Evolutionary conservation across 1,284 basidiomycete genomes (phyloP).

Genomic region (Pascua guehoae): DNA sequence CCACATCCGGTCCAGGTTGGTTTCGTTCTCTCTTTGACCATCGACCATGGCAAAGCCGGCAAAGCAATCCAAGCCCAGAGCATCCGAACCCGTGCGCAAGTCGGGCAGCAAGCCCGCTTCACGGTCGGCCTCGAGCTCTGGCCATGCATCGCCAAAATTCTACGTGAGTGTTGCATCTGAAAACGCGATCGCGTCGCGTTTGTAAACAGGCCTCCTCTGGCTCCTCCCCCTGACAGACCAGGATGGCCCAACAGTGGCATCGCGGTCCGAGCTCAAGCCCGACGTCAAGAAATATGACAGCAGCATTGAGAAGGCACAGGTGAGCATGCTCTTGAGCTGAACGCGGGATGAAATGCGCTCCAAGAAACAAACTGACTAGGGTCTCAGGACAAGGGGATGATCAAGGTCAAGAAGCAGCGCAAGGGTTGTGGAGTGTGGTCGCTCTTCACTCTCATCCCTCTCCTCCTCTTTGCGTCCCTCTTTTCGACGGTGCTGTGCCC

Average conservation of each 20-base stretch:
- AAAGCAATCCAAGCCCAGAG: too few species aligned
- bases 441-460: conserved; percentile 36
- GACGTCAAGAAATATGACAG: neutral
- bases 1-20: too few species aligned
- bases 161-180: too few species aligned
- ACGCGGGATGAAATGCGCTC: neutral
- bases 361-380: neutral
- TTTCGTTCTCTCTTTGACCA: too few species aligned
- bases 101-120: too few species aligned
- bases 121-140: too few species aligned
- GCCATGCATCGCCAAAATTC: too few species aligned
- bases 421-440: conserved; percentile 29
- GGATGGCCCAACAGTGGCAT: neutral
- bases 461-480: conserved; percentile 38
- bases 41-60: too few species aligned
- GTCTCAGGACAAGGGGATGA: neutral
- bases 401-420: neutral
- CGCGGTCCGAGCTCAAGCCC: neutral
- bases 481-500: conserved; percentile 45
- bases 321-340: neutral
- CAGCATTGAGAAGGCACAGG: neutral
- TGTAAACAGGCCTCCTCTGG: too few species aligned
- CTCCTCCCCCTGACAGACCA: neutral
- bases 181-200: too few species aligned
- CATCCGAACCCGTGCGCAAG: too few species aligned